A percentile compares a stretch with the other conserved stretches of the same genome.
Conservation (phyloP, 257 asterid genomes). For the Solanum chmielewskii region DNA sequence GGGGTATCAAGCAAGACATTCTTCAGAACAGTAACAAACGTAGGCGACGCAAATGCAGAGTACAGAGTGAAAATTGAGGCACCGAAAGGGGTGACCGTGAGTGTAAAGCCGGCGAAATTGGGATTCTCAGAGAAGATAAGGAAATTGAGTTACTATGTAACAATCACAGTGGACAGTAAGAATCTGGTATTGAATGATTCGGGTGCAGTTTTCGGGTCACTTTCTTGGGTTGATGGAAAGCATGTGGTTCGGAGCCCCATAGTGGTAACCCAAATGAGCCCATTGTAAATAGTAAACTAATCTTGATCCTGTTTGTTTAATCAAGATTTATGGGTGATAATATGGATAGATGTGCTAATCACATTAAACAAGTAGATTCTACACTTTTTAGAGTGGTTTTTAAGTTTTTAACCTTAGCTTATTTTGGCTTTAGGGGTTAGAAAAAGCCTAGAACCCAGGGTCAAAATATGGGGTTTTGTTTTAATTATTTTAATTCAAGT, state of each 20-base stretch:
- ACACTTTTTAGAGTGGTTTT: background rate
- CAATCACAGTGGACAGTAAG: conserved; percentile 39
- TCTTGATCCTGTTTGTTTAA: background rate
- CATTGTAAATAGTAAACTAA: conserved; percentile 35
- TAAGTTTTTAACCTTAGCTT: background rate
- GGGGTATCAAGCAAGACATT: conserved; percentile 57
- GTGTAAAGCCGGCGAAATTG: conserved; percentile 61
- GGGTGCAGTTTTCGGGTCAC: conserved; percentile 80
- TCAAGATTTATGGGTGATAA: background rate
- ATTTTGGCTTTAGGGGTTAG: background rate
- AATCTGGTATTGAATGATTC: conserved; percentile 54
- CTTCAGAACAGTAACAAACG: conserved; percentile 71
- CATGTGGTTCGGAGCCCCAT: conserved; percentile 87
- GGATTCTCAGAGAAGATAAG: conserved; percentile 50
- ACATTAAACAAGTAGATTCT: background rate
- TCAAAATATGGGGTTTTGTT: background rate
- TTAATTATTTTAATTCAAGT: background rate
- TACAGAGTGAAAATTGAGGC: conserved; percentile 44
- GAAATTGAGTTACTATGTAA: conserved; percentile 60
- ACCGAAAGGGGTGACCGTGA: conserved; percentile 69
- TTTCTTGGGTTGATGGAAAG: conserved; percentile 81
- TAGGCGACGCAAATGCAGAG: conserved; percentile 47
- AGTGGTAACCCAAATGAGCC: conserved; percentile 66
- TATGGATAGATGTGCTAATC: background rate
- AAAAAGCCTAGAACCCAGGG: background rate